Percentiles rank a stretch among this genome's conserved stretches.
Conservation (phyloP, 768 basidiomycete genomes). For the Suillus spraguei region DNA sequence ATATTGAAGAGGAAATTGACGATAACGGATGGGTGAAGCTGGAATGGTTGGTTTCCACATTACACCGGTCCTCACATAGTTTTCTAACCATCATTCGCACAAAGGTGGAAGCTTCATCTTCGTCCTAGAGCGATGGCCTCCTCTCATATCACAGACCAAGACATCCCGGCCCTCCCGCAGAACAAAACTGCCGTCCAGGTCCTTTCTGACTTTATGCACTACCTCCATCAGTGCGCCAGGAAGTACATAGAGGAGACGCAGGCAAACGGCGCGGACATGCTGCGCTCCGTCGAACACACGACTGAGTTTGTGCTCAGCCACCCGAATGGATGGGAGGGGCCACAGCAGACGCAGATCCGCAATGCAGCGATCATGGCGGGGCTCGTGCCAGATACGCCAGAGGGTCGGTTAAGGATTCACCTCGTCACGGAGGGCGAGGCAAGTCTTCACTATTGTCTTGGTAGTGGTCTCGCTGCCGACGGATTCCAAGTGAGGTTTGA, state of each 20-base stretch:
- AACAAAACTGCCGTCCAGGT: slow-evolving; percentile 45
- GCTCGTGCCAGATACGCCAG: slow-evolving; percentile 38
- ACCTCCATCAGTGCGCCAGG: slow-evolving; percentile 45
- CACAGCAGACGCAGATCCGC: slow-evolving; percentile 46
- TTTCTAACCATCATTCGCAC: slow-evolving; percentile 12
- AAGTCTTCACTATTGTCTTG: slow-evolving; percentile 50
- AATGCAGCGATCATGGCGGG: slow-evolving; percentile 44
- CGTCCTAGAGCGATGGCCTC: slow-evolving; percentile 28
- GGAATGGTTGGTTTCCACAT: slow-evolving; percentile 30
- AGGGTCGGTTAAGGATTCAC: slow-evolving; percentile 40
- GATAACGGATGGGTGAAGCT: slow-evolving; percentile 35
- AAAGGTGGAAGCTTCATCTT: slow-evolving; percentile 40
- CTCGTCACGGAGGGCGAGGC: slow-evolving; percentile 59
- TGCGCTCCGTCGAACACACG: slow-evolving; percentile 41
- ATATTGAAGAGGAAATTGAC: slow-evolving; percentile 40
- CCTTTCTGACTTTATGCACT: slow-evolving; percentile 50
- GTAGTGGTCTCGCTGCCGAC: slow-evolving; percentile 34
- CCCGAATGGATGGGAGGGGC: slow-evolving; percentile 51
- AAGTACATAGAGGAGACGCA: slow-evolving; percentile 50
- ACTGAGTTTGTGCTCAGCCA: slow-evolving; percentile 51
- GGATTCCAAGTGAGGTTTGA: slow-evolving; percentile 26
- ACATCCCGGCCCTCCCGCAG: slow-evolving; percentile 45
- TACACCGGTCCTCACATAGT: neutral
- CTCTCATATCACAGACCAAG: slow-evolving; percentile 29
- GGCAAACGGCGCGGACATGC: slow-evolving; percentile 41